Evolutionary conservation across 164 flowering plant species (phyloP).

Genomic region (Vitis rotundifolia): DNA sequence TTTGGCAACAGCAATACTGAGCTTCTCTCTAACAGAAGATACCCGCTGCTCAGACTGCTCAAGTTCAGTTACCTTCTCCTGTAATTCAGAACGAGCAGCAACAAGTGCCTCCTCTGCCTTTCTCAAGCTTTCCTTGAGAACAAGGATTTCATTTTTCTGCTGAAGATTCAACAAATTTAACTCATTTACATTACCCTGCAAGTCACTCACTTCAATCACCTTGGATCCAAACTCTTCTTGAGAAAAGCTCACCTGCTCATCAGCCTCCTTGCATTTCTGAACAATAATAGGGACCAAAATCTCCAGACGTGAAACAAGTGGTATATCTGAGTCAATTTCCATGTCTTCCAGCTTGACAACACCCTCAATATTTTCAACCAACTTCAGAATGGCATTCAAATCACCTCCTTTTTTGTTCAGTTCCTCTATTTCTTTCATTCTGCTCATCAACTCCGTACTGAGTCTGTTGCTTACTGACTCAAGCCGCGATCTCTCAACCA

Average conservation of each 20-base stretch:
- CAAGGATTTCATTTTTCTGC: slow-evolving; percentile 51
- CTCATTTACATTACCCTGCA: slow-evolving; percentile 49
- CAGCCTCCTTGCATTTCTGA: slow-evolving; percentile 52
- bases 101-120: slow-evolving; percentile 46
- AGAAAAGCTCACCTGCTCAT: slow-evolving; percentile 31
- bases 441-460: slow-evolving; percentile 41
- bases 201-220: slow-evolving; percentile 38
- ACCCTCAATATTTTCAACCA: slow-evolving; percentile 47
- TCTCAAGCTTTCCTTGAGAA: slow-evolving; percentile 55
- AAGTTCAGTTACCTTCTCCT: slow-evolving; percentile 62
- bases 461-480: slow-evolving; percentile 43
- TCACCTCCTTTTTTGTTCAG: slow-evolving; percentile 36
- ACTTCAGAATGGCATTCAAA: slow-evolving; percentile 30
- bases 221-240: slow-evolving; percentile 42
- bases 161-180: slow-evolving; percentile 39
- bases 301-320: slow-evolving; percentile 44
- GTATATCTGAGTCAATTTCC: slow-evolving; percentile 23
- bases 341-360: slow-evolving; percentile 36
- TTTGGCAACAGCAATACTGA: slow-evolving; percentile 92
- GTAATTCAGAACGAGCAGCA: slow-evolving; percentile 45
- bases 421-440: slow-evolving; percentile 45
- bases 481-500: slow-evolving; percentile 54
- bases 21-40: slow-evolving; percentile 87
- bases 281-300: slow-evolving; percentile 50
- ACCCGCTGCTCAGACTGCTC: slow-evolving; percentile 91